These are phyloP conservation scores for Hymenochaete sp. DNA, from an alignment of 1,284 basidiomycete species.

Conservation along the genomic window DNA sequence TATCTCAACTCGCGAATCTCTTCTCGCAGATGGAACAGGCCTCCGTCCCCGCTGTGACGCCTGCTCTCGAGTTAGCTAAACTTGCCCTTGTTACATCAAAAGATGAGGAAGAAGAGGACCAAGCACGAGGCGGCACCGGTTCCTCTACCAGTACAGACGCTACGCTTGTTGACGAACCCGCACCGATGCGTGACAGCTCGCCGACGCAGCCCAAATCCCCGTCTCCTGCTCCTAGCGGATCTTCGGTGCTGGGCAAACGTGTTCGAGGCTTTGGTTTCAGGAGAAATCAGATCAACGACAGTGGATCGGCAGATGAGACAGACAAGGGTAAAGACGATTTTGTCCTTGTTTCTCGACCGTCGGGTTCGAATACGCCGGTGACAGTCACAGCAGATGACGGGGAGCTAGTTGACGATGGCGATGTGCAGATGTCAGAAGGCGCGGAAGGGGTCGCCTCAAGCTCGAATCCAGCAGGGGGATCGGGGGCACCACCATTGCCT, in stretches of 20 bases:
- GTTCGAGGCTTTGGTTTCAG: constrained; percentile 38
- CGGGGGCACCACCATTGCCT: constrained; percentile 53
- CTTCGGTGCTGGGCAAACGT: constrained; percentile 70
- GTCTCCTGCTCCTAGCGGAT: constrained; percentile 27
- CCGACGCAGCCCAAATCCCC: constrained; percentile 19
- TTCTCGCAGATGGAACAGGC: constrained; percentile 73
- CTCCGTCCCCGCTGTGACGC: constrained; percentile 64
- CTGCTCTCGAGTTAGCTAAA: constrained; percentile 81
- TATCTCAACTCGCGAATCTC: constrained; percentile 67
- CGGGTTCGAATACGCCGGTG: constrained; percentile 12
- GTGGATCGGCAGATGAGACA: constrained; percentile 27
- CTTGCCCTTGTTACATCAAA: constrained; percentile 86
- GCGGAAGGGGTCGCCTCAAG: constrained; percentile 14
- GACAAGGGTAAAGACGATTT: constrained; percentile 40
- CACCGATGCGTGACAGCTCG: constrained; percentile 15
- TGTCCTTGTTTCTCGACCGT: constrained; percentile 36
- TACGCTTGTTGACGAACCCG: constrained; percentile 69
- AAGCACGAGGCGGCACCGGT: constrained; percentile 61
- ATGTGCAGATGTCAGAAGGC: constrained; percentile 38
- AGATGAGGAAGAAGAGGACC: constrained; percentile 80
- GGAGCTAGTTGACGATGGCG: constrained; percentile 30
- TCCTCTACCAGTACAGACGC: constrained; percentile 79
- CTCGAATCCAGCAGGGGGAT: constrained; percentile 18
- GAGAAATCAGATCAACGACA: constrained; percentile 31
- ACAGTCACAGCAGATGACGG: constrained; percentile 19